Evolutionary conservation across 1,284 basidiomycete genomes (phyloP).

Genomic region (Naganishia liquefaciens): DNA sequence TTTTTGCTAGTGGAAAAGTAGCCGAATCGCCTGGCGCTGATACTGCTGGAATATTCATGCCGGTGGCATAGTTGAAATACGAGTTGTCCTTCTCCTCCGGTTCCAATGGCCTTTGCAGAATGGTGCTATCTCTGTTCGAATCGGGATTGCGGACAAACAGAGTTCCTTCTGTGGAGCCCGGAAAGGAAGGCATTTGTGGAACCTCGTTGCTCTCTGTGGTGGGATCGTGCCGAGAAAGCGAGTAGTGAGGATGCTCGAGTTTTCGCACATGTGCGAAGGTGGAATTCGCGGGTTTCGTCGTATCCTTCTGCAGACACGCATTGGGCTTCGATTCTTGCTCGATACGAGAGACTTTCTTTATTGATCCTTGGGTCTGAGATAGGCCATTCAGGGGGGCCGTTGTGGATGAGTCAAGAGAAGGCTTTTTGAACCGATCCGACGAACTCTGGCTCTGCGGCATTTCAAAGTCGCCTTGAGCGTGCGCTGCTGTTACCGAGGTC

Average conservation of each 20-base stretch:
- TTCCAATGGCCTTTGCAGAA: neutral
- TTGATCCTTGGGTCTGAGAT: no score
- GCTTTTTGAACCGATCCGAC: neutral
- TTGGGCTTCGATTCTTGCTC: no score
- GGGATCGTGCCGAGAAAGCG: no score
- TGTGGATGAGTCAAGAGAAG: neutral
- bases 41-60: neutral
- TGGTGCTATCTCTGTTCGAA: neutral
- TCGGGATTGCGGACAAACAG: conserved; percentile 6
- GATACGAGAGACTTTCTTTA: no score
- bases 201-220: neutral
- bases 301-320: no score
- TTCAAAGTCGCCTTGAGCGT: neutral
- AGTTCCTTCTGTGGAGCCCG: neutral
- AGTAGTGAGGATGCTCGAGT: no score
- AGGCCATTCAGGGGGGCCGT: no score
- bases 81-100: neutral
- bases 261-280: no score
- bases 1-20: conserved; percentile 15
- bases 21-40: neutral
- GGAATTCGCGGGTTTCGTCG: no score
- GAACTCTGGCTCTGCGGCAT: neutral
- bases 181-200: neutral
- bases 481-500: neutral
- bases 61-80: conserved; percentile 15